phyloP scores from a whole-genome alignment of 2,329 filamentous ascomycete genomes.

The Alternaria arborescens region DNA sequence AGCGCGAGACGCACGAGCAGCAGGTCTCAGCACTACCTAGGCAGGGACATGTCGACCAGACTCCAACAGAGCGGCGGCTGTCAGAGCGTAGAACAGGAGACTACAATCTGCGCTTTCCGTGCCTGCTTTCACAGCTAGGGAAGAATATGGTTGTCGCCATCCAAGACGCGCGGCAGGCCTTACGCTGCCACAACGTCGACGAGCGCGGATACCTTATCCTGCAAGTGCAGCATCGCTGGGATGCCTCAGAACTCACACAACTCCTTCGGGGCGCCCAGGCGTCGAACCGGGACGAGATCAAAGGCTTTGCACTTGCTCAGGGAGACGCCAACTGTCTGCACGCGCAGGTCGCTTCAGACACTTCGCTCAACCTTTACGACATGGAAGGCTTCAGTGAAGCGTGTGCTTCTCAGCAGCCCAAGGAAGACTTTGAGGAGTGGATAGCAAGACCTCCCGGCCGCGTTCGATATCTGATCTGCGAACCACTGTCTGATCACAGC shows the following conservation, averaged over 20 bases:
- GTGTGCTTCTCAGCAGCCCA: not conserved
- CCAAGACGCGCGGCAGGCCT: not conserved
- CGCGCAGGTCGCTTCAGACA: constrained; percentile 1
- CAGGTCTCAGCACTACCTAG: not conserved
- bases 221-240: not conserved
- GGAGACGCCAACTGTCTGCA: constrained; percentile 4
- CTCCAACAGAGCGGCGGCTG: not conserved
- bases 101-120: constrained; percentile 22
- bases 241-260: constrained; percentile 8
- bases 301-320: constrained; percentile 9
- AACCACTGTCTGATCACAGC: constrained; percentile 5
- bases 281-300: not conserved
- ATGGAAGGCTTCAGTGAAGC: constrained; percentile 3
- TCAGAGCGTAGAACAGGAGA: not conserved
- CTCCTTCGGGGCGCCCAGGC: not conserved
- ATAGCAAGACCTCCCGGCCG: constrained; percentile 3
- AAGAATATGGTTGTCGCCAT: constrained; percentile 13
- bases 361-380: not conserved
- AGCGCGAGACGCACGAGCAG: not conserved
- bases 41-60: not conserved
- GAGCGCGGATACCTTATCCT: constrained; percentile 13
- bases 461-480: constrained; percentile 11
- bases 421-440: constrained; percentile 10
- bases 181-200: not conserved
- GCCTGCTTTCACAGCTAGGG: constrained; percentile 3